phyloP scores from a whole-genome alignment of 805 yeast genomes.

The Ogataea nitratoaversa region DNA sequence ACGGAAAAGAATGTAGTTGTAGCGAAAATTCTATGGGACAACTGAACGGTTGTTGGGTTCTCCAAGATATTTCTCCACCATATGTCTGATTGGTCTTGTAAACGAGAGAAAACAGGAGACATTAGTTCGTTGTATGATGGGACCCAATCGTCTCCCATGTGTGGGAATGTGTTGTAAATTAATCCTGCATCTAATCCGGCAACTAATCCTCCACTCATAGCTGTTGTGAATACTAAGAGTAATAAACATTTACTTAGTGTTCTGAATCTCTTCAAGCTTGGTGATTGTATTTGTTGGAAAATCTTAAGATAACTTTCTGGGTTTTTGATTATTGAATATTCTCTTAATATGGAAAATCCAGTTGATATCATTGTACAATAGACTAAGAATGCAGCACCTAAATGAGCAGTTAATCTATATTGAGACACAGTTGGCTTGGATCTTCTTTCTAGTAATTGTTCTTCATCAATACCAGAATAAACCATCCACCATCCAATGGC shows the following conservation, averaged over 20 bases:
- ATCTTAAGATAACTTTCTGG: conserved; percentile 54
- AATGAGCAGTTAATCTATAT: conserved; percentile 87
- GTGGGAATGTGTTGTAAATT: conserved; percentile 93
- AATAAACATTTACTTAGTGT: conserved; percentile 52
- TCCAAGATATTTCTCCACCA: conserved; percentile 92
- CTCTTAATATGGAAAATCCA: conserved; percentile 78
- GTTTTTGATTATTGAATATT: conserved; percentile 60
- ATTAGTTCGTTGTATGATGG: conserved; percentile 79
- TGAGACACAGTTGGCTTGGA: conserved; percentile 98
- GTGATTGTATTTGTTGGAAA: conserved; percentile 57
- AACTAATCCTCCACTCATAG: conserved; percentile 96
- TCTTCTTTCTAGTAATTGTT: conserved; percentile 69
- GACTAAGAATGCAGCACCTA: conserved; percentile 86
- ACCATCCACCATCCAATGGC: conserved; percentile 99
- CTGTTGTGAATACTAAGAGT: conserved; percentile 75
- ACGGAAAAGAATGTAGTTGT: conserved; percentile 71
- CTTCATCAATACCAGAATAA: conserved; percentile 83
- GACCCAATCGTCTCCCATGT: conserved; percentile 81
- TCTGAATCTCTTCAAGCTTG: conserved; percentile 56
- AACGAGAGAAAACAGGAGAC: conserved; percentile 67
- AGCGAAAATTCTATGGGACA: conserved; percentile 85
- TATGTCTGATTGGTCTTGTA: conserved; percentile 63
- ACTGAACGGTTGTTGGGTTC: conserved; percentile 93
- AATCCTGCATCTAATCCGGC: conserved; percentile 98
- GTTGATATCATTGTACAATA: conserved; percentile 89